phyloP scores from a whole-genome alignment of 768 basidiomycete species.

The Harrya chromipes region DNA sequence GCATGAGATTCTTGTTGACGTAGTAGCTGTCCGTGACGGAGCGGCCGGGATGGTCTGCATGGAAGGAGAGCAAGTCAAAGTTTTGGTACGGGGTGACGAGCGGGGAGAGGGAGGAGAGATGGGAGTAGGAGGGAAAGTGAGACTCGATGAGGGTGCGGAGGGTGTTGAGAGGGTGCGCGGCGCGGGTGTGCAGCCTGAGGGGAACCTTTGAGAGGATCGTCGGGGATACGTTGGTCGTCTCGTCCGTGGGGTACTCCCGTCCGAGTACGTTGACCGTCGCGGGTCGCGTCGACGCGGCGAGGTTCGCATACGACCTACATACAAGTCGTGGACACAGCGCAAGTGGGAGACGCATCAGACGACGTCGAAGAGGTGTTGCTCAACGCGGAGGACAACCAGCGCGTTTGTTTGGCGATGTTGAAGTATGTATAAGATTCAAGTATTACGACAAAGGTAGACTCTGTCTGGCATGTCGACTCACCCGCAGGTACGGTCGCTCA shows the following conservation, averaged over 20 bases:
- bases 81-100: slow-evolving; percentile 89
- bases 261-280: slow-evolving; percentile 52
- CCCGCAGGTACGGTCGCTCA: slow-evolving; percentile 21
- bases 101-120: slow-evolving; percentile 77
- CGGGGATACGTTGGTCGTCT: slow-evolving; percentile 79
- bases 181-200: slow-evolving; percentile 69
- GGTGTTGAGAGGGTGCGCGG: slow-evolving; percentile 82
- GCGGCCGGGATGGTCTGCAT: slow-evolving; percentile 89
- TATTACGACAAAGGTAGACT: no score
- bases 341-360: slow-evolving; percentile 14
- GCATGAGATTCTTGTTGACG: slow-evolving; percentile 84
- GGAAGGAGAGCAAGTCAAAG: slow-evolving; percentile 96
- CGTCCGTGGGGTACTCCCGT: slow-evolving; percentile 71
- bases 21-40: slow-evolving; percentile 93
- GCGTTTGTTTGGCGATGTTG: slow-evolving; percentile 16
- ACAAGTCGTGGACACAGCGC: slow-evolving; percentile 6
- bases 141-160: slow-evolving; percentile 80
- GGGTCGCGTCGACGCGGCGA: slow-evolving; percentile 5
- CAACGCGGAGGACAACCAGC: background rate
- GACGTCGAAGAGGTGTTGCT: background rate
- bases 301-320: slow-evolving; percentile 13
- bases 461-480: background rate
- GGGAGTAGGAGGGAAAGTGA: slow-evolving; percentile 73
- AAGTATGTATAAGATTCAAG: background rate
- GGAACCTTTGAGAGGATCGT: slow-evolving; percentile 81